phyloP scores from a whole-genome alignment of 805 yeast genomes.

The Jamesozyma gamospora region DNA sequence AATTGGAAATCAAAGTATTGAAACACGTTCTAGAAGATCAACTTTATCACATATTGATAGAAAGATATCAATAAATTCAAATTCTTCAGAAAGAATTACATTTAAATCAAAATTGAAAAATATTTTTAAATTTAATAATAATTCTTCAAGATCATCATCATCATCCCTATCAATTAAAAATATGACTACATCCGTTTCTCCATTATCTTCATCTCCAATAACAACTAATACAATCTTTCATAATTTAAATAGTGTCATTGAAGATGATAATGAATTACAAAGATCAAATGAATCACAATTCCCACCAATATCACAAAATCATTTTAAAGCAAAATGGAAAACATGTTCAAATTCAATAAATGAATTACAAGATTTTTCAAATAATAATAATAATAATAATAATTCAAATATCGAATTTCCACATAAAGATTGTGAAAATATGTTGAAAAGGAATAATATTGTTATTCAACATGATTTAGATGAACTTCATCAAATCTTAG shows the following conservation, averaged over 20 bases:
- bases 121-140: not conserved
- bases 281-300: not conserved
- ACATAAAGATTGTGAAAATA: not conserved
- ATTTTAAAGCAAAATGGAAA: not conserved
- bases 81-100: not conserved
- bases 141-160: not conserved
- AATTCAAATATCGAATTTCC: not conserved
- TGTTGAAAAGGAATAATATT: constrained; percentile 2
- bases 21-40: not conserved
- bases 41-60: no score
- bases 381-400: no score
- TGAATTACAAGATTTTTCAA: no score
- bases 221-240: not conserved
- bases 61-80: no score
- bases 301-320: not conserved
- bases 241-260: constrained; percentile 17
- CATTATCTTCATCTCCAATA: not conserved
- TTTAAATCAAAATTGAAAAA: not conserved
- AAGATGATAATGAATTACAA: constrained; percentile 11
- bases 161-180: not conserved
- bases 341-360: not conserved
- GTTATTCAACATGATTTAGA: constrained; percentile 55
- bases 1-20: not conserved
- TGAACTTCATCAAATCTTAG: constrained; percentile 36
- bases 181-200: not conserved